phyloP scores from a whole-genome alignment of 2,329 filamentous ascomycete genomes.

The Beauveria caledonica region DNA sequence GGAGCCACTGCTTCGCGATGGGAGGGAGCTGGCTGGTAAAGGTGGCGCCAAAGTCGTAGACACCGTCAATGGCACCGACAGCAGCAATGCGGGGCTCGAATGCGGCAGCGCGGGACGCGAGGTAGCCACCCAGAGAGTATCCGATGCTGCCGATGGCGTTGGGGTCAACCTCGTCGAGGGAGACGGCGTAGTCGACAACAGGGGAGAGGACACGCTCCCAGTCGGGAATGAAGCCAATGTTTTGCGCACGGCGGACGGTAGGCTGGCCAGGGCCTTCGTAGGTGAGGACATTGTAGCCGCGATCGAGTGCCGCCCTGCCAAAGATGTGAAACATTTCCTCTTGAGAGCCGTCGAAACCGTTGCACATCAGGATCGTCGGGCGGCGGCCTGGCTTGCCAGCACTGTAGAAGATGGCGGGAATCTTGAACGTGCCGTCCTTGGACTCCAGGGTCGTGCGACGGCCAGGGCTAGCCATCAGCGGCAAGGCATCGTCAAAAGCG shows the following conservation, averaged over 20 bases:
- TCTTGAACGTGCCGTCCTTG: slow-evolving; percentile 22
- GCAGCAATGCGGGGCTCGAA: slow-evolving; percentile 36
- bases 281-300: slow-evolving; percentile 34
- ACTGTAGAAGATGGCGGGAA: slow-evolving; percentile 29
- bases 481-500: slow-evolving; percentile 31
- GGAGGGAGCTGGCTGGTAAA: slow-evolving; percentile 10
- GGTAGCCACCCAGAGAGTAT: slow-evolving; percentile 32
- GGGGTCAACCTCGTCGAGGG: slow-evolving; percentile 21
- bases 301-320: slow-evolving; percentile 26
- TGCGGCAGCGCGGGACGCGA: slow-evolving; percentile 32
- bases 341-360: slow-evolving; percentile 35
- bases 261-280: slow-evolving; percentile 40
- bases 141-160: slow-evolving; percentile 29
- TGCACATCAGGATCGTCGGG: slow-evolving; percentile 34
- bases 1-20: slow-evolving; percentile 9
- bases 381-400: slow-evolving; percentile 14
- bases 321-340: slow-evolving; percentile 34
- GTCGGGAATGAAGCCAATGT: slow-evolving; percentile 35
- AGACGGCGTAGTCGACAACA: slow-evolving; percentile 30
- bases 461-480: slow-evolving; percentile 26
- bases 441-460: slow-evolving; percentile 25
- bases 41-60: slow-evolving; percentile 23
- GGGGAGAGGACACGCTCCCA: slow-evolving; percentile 35
- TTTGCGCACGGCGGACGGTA: slow-evolving; percentile 31
- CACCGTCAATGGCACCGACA: slow-evolving; percentile 30